Conservation (phyloP, 2,329 filamentous ascomycete species). For the Alternaria arbusti region DNA sequence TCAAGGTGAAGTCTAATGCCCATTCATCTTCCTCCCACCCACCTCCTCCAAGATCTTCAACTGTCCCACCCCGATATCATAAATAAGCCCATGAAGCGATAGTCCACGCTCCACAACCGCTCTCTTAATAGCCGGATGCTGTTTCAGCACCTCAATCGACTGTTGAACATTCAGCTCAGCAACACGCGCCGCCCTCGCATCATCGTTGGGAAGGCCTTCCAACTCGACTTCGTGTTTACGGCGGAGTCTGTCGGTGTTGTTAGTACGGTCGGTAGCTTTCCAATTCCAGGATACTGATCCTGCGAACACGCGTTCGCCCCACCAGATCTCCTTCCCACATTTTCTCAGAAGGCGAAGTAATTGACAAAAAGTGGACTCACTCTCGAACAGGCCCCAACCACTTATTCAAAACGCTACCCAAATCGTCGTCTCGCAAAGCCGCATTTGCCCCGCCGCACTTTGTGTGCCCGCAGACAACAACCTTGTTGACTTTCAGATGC, state of each 20-base stretch:
- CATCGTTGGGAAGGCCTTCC: conserved; percentile 51
- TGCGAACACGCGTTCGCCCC: not conserved
- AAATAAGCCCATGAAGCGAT: conserved; percentile 78
- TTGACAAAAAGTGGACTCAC: conserved; percentile 15
- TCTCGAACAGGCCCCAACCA: conserved; percentile 66
- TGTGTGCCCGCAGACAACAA: conserved; percentile 68
- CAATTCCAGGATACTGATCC: not conserved
- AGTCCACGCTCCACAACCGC: conserved; percentile 74
- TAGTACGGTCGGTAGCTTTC: not conserved
- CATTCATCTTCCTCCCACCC: conserved; percentile 6
- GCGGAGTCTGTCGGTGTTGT: conserved; percentile 47
- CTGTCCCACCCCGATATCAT: conserved; percentile 67
- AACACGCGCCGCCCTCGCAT: conserved; percentile 65
- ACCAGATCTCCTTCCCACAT: not conserved
- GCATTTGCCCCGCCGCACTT: conserved; percentile 65
- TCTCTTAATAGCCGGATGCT: conserved; percentile 72
- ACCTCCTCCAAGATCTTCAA: conserved; percentile 58
- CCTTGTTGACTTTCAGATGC: conserved; percentile 70
- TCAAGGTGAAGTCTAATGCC: not conserved
- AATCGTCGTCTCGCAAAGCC: conserved; percentile 61
- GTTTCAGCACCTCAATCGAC: conserved; percentile 70
- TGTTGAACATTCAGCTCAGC: conserved; percentile 78
- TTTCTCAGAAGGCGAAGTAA: not conserved
- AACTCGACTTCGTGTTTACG: conserved; percentile 61
- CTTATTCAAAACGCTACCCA: conserved; percentile 64